Percentiles rank a stretch among this genome's conserved stretches.
Evolutionary conservation across 108 stramenopile genomes (phyloP).

Genomic region (Cyclotella baltica): DNA sequence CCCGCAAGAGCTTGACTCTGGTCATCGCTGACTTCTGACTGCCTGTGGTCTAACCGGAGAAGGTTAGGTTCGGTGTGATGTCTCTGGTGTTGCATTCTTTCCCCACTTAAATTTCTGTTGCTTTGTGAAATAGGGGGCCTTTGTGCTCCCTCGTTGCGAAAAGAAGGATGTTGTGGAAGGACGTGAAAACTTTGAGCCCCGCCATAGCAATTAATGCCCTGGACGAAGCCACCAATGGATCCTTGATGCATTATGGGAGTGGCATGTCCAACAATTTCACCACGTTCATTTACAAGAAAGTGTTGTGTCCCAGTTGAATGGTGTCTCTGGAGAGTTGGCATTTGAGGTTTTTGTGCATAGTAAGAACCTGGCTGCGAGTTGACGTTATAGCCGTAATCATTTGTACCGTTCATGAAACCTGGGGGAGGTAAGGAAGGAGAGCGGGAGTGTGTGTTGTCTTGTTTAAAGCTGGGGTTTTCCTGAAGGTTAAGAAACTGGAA

Average conservation of each 20-base stretch:
- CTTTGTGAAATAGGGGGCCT: not conserved
- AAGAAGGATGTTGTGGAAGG: conserved; percentile 4
- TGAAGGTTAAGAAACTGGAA: conserved; percentile 13
- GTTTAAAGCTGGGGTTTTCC: conserved; percentile 15
- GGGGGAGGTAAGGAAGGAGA: conserved; percentile 32
- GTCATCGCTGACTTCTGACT: conserved; percentile 23
- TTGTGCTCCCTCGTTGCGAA: conserved; percentile 15
- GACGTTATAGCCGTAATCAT: conserved; percentile 19
- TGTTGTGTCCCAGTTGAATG: conserved; percentile 44
- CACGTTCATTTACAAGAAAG: conserved; percentile 51
- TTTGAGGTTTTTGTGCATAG: conserved; percentile 24
- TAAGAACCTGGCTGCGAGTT: conserved; percentile 27
- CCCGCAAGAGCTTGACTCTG: conserved; percentile 32
- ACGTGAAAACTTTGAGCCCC: not conserved
- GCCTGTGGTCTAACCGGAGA: conserved; percentile 19
- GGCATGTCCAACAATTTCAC: conserved; percentile 49
- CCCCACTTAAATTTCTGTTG: conserved; percentile 16
- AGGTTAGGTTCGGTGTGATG: conserved; percentile 47
- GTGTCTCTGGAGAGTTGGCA: conserved; percentile 33
- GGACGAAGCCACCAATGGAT: conserved; percentile 25
- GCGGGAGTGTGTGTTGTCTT: conserved; percentile 9
- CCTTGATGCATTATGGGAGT: conserved; percentile 28
- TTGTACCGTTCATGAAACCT: conserved; percentile 20
- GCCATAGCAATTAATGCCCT: conserved; percentile 6
- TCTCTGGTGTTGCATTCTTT: conserved; percentile 33